Percentiles rank a stretch among this genome's conserved stretches.
Conservation (phyloP, 768 basidiomycete species). For the Hirschioporus abietinus region DNA sequence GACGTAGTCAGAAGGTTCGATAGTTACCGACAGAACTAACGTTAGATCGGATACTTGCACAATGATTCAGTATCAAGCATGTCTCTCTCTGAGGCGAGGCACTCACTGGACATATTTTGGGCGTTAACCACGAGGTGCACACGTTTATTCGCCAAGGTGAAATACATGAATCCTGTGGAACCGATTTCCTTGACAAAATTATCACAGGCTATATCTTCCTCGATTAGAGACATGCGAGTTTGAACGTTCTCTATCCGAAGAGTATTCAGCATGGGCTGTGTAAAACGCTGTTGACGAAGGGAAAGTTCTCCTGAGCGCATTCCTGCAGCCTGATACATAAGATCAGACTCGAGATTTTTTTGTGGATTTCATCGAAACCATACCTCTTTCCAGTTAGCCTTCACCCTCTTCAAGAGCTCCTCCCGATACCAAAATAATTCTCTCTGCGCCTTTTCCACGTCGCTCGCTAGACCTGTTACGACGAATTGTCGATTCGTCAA, state of each 20-base stretch:
- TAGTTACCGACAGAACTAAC: conserved; percentile 47
- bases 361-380: conserved; percentile 13
- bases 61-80: conserved; percentile 6
- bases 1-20: conserved; percentile 59
- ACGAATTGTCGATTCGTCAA: conserved; percentile 90
- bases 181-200: not conserved
- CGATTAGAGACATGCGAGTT: conserved; percentile 49
- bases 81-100: not conserved
- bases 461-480: conserved; percentile 56
- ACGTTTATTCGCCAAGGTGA: conserved; percentile 31
- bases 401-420: conserved; percentile 64
- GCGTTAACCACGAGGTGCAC: conserved; percentile 52
- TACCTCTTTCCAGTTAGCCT: conserved; percentile 85
- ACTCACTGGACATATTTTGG: conserved; percentile 65
- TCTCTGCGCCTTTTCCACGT: conserved; percentile 58
- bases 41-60: conserved; percentile 44
- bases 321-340: conserved; percentile 60
- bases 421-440: conserved; percentile 98
- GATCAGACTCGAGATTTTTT: not conserved
- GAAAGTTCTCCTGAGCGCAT: conserved; percentile 71
- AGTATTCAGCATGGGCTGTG: conserved; percentile 72
- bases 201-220: conserved; percentile 14
- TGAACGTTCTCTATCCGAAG: conserved; percentile 63
- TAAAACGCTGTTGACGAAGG: conserved; percentile 72
- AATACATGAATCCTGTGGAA: not conserved